Percentiles rank a stretch among this genome's conserved stretches.
Evolutionary conservation across 805 yeast species (phyloP).

Genomic region (Schwanniomyces polymorphus): DNA sequence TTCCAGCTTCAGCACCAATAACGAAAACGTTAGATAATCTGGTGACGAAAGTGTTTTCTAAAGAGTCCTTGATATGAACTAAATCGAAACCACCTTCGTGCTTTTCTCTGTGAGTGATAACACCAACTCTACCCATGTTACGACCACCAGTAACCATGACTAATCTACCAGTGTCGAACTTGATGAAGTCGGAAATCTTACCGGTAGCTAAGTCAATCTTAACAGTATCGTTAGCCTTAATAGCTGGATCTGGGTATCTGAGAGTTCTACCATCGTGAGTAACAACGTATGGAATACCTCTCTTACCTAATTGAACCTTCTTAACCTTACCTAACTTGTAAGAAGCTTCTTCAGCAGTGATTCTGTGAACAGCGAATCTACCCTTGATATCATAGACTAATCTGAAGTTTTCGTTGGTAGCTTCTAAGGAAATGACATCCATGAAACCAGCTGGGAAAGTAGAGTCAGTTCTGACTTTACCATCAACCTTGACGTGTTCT

Average conservation of each 20-base stretch:
- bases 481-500: slow-evolving; percentile 97
- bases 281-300: slow-evolving; percentile 96
- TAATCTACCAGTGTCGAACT: slow-evolving; percentile 40
- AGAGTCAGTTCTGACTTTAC: slow-evolving; percentile 98
- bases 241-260: slow-evolving; percentile 98
- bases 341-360: slow-evolving; percentile 96
- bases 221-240: slow-evolving; percentile 97
- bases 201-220: slow-evolving; percentile 96
- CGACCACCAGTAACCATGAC: slow-evolving; percentile 46
- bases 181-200: slow-evolving; percentile 63
- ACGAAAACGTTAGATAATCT: slow-evolving; percentile 43
- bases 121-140: slow-evolving; percentile 46
- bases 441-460: slow-evolving; percentile 99
- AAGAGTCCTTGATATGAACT: slow-evolving; percentile 41
- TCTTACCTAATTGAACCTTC: slow-evolving; percentile 98
- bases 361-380: slow-evolving; percentile 99
- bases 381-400: slow-evolving; percentile 98
- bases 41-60: slow-evolving; percentile 43
- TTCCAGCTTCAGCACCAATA: slow-evolving; percentile 42
- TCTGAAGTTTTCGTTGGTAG: slow-evolving; percentile 99
- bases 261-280: slow-evolving; percentile 99
- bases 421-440: slow-evolving; percentile 97
- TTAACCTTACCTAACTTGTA: slow-evolving; percentile 98
- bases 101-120: slow-evolving; percentile 41
- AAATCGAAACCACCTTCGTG: slow-evolving; percentile 46